Conservation (phyloP, 371 early-diverging fungal species). For the Mortierella sp. region DNA sequence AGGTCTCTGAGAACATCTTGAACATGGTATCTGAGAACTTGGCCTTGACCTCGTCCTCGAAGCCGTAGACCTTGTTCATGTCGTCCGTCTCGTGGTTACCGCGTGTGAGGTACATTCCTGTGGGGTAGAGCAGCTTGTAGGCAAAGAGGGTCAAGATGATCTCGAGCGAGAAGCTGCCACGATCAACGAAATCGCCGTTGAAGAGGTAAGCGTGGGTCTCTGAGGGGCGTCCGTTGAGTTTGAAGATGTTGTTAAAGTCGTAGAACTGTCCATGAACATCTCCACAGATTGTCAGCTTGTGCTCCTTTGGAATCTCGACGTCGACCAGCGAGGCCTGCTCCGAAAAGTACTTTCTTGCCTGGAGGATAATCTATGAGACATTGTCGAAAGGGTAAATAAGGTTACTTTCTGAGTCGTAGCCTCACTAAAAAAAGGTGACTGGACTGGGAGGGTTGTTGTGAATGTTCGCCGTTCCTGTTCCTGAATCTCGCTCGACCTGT, state of each 20-base stretch:
- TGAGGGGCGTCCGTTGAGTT: conserved; percentile 90
- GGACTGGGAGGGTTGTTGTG: not conserved
- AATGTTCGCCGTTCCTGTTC: not conserved
- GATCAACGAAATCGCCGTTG: conserved; percentile 99
- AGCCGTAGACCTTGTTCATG: conserved; percentile 99
- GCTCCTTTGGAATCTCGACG: conserved; percentile 80
- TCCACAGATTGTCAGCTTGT: conserved; percentile 94
- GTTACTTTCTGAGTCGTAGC: not conserved
- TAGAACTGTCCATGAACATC: conserved; percentile 99
- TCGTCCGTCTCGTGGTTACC: conserved; percentile 99
- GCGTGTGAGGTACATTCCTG: conserved; percentile 88
- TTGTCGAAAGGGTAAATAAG: not conserved
- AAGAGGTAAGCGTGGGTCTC: conserved; percentile 89
- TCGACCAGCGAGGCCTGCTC: conserved; percentile 87
- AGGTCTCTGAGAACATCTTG: conserved; percentile 94
- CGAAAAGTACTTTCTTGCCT: conserved; percentile 78
- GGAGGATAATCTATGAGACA: conserved; percentile 76
- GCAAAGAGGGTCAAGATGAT: conserved; percentile 95
- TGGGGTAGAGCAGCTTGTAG: conserved; percentile 93
- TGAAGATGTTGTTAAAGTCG: conserved; percentile 95
- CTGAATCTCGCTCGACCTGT: not conserved
- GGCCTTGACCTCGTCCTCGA: conserved; percentile 97
- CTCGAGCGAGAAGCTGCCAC: conserved; percentile 97
- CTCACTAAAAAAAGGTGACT: not conserved
- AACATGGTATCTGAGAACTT: conserved; percentile 95